A percentile compares a stretch with the other conserved stretches of the same genome.
Evolutionary conservation across 139 green algal genomes (phyloP).

Genomic region (Pleodorina starrii): DNA sequence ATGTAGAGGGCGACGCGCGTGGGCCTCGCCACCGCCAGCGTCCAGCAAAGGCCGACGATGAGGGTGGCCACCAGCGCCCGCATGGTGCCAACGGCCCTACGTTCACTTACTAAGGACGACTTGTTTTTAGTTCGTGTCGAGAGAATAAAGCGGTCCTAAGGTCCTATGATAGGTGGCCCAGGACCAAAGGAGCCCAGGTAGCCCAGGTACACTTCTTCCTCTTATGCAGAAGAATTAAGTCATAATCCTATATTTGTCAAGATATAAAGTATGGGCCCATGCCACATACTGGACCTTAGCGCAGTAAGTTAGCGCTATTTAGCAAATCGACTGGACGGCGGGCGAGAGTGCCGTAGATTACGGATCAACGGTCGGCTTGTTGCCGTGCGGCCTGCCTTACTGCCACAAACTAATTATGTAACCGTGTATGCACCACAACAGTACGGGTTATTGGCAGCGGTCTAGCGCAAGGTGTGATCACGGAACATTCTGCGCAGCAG

Average conservation of each 20-base stretch:
- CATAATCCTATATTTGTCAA: no score
- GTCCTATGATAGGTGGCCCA: neutral
- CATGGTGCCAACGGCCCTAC: neutral
- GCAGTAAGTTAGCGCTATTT: neutral
- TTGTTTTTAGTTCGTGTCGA: neutral
- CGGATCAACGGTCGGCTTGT: neutral
- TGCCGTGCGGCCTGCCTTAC: no score
- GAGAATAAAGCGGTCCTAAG: neutral
- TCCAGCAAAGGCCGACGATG: neutral
- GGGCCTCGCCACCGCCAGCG: neutral
- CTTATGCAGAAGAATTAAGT: neutral
- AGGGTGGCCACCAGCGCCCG: neutral
- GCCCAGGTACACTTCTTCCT: neutral
- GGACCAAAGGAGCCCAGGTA: neutral
- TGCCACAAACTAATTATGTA: no score
- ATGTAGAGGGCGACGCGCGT: slow-evolving; percentile 13
- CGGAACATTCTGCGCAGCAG: no score
- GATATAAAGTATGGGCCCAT: neutral
- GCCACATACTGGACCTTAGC: neutral
- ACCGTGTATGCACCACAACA: no score
- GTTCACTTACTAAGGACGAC: neutral
- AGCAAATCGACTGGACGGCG: neutral
- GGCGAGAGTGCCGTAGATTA: neutral
- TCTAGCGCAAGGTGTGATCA: no score
- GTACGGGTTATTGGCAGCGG: no score